Base-by-base conservation (phyloP, 2,329 filamentous ascomycete species). In the Aspergillus tubingensis region DNA sequence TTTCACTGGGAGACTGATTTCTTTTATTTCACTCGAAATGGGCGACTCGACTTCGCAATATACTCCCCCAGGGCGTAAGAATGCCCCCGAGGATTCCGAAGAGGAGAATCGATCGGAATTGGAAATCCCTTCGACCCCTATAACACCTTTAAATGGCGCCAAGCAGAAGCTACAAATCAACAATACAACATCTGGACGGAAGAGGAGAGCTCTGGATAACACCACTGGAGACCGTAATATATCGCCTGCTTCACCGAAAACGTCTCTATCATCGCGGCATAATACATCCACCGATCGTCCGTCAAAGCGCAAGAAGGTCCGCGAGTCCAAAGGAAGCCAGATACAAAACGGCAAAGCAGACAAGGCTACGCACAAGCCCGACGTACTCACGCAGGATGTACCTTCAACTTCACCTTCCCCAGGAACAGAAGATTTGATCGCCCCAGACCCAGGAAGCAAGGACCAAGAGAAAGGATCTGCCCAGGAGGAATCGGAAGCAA, bases 231-330 rank as follows among this genome's bases (percentile, higher is more conserved):
- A 39, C 25, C 21, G 25, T 41, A 3, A 8, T 39, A 54, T 57
- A 21, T 8, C 11, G 21, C 38, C 52, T 21, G 27, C 27, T 36
- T 36, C 43, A 44, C 36, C 48, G 11, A 43, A 21, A 7, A 51
- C 59, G 11, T 49, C 47, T 39, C 27, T 36, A 41, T 38, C 39
- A 10, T 25, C 60, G 8, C 32, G 39, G 36, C 44, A 41, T 48
- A 54, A 57, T 11, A 55, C 62, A 15, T 57, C 64, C 23, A 43
- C 50, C n/a, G 36, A 64, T 19, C 67, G 62, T 2, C 60, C 65
- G 11, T 43, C 58, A 32, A 75, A 74, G 61, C 70, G 73, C 53
- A 75, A 71, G 57, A 70, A 68, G 27, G 53, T 64, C 3, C 54
- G 60, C 11, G 65, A 69, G 19, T 50, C 54, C 13, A 27, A 15